Conservation (phyloP, 176 grass and related monocot genomes). For the Ensete glaucum region DNA sequence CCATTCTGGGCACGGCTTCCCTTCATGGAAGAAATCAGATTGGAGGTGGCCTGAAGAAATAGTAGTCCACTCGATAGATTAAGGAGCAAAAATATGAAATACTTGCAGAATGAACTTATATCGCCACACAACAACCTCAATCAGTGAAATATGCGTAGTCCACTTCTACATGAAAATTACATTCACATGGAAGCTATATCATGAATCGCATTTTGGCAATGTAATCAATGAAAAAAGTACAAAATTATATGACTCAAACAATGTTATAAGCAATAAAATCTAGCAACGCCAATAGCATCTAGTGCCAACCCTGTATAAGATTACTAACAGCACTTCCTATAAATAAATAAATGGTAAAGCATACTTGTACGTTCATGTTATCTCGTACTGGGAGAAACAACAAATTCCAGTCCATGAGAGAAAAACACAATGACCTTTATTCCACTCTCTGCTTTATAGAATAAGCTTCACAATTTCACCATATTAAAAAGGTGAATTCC, state of each 20-base stretch:
- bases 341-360: neutral
- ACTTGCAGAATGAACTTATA: neutral
- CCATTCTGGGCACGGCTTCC: slow-evolving; percentile 45
- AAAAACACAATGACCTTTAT: neutral
- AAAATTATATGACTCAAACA: neutral
- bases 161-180: neutral
- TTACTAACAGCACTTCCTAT: neutral
- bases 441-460: neutral
- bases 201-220: neutral
- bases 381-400: too few species aligned
- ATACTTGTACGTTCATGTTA: too few species aligned
- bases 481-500: neutral
- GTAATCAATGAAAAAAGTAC: neutral
- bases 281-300: neutral
- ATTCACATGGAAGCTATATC: neutral
- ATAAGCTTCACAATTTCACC: neutral
- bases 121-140: neutral
- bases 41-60: slow-evolving; percentile 10
- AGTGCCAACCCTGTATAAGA: neutral
- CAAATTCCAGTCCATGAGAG: neutral
- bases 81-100: neutral
- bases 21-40: slow-evolving; percentile 58
- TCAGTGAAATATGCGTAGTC: neutral
- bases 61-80: neutral
- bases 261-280: neutral